phyloP scores from a whole-genome alignment of 176 grass and related monocot genomes.

The Thinopyrum elongatum region DNA sequence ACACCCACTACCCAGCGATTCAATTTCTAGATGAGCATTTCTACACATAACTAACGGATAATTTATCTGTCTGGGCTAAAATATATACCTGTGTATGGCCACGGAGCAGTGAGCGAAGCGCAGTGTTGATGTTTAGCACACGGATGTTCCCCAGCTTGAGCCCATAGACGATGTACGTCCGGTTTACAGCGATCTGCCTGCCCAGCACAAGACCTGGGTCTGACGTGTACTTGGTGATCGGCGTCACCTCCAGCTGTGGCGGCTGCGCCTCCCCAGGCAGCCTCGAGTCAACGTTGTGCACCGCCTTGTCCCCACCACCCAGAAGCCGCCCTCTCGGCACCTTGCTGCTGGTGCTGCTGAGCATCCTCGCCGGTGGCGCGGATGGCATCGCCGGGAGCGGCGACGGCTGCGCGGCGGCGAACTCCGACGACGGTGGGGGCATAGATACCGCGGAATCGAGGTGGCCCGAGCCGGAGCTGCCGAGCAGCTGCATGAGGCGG shows the following conservation, averaged over 20 bases:
- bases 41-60: background rate
- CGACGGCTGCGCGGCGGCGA: constrained; percentile 32
- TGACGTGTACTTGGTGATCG: constrained; percentile 98
- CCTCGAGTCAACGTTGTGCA: constrained; percentile 88
- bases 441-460: constrained; percentile 79
- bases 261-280: constrained; percentile 82
- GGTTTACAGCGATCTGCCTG: constrained; percentile 89
- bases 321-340: constrained; percentile 80
- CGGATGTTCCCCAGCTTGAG: constrained; percentile 90
- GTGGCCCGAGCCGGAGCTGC: constrained; percentile 48
- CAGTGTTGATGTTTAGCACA: constrained; percentile 95
- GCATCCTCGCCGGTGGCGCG: constrained; percentile 55
- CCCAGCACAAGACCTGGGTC: constrained; percentile 94
- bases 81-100: constrained; percentile 82
- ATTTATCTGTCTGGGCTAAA: background rate
- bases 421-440: constrained; percentile 57
- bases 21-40: background rate
- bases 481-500: constrained; percentile 95
- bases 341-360: constrained; percentile 85
- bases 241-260: constrained; percentile 94
- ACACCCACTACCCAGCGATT: background rate
- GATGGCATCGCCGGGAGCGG: constrained; percentile 67
- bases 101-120: constrained; percentile 88
- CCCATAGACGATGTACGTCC: constrained; percentile 93
- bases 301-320: constrained; percentile 55